Evolutionary conservation across 805 yeast genomes (phyloP), one percentile per base, ranked within the genome.

Genomic region (Sungouiozyma intestinalis): DNA sequence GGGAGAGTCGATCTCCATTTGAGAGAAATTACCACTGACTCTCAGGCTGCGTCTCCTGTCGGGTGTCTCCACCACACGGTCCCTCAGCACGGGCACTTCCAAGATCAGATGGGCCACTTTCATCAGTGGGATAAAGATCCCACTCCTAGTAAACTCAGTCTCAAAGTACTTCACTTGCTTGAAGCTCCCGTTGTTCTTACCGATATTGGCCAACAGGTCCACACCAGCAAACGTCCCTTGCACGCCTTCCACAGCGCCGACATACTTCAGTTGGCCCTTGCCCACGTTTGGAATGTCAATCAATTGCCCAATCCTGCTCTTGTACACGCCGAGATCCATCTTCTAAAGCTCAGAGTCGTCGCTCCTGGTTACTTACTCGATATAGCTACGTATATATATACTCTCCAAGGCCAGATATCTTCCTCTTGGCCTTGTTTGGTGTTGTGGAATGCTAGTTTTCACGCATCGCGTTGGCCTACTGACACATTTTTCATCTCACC

Each of bases 111-210:
- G 34, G 48, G 50, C 41, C 58, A 58, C 59, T 65, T 71, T 39
- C 67, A 74, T 54, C 69, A 75, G 2, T 78, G 79, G 65, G 38
- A 88, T 68, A 53, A 88, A 88, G 21, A 88, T 61, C 0, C 97
- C 97, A 16, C 86, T 69, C 43, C 73, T 73, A 0, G 87, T 82
- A 31, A 55, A 63, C 4, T 67, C 62, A 0, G 88, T 85, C 3
- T 67, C 66, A 55, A 88, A 88, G 57, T 87, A 87, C 41, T 67
- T 67, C 6, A 66, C 57, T 0, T 94, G 95, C 44, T 80, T 74
- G 36, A 79, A 86, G 35, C 74, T 72, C n/a, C 98, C 98, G 42
- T 77, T 74, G 55, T 90, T 92, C 60, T 85, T 84, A 17, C 98
- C 98, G 42, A 75, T 67, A 4, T 66, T 56, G 0, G 73, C 79